Conservation (phyloP, 2,329 filamentous ascomycete genomes). For the Tympanopsis confertula region DNA sequence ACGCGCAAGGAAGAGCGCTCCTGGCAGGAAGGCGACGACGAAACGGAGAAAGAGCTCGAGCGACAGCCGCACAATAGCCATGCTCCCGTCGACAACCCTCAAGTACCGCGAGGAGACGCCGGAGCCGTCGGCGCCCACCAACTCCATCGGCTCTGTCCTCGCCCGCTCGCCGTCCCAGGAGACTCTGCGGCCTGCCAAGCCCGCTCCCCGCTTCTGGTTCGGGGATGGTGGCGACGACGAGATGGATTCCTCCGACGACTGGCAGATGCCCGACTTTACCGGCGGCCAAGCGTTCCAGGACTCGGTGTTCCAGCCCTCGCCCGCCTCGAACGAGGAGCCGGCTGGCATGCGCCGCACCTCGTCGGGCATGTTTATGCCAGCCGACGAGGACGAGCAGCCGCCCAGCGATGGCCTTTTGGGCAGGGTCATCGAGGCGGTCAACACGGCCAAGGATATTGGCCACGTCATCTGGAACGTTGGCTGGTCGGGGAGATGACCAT, state of each 20-base stretch:
- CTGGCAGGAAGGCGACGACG: conserved; percentile 30
- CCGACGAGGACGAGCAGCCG: conserved; percentile 56
- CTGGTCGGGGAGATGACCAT: conserved; percentile 37
- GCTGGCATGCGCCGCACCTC: conserved; percentile 64
- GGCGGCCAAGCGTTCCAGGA: conserved; percentile 13
- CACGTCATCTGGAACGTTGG: conserved; percentile 13
- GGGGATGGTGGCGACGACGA: conserved; percentile 48
- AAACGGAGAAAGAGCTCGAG: conserved; percentile 27
- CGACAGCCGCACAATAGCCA: conserved; percentile 51
- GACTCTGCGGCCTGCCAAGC: conserved; percentile 58
- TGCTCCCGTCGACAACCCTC: conserved; percentile 49
- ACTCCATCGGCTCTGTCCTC: conserved; percentile 38
- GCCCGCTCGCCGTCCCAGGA: conserved; percentile 75
- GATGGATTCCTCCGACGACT: conserved; percentile 39
- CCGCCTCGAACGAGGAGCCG: conserved; percentile 26
- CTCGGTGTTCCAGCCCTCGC: conserved; percentile 14
- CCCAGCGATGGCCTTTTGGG: conserved; percentile 5
- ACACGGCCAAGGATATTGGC: conserved; percentile 10
- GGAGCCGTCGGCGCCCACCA: conserved; percentile 43
- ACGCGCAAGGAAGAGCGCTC: conserved; percentile 40
- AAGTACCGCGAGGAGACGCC: conserved; percentile 48
- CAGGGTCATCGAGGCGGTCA: conserved; percentile 8
- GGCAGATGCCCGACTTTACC: conserved; percentile 14
- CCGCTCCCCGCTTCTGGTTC: conserved; percentile 53
- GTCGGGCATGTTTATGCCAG: conserved; percentile 87